Base-by-base conservation (phyloP, 148 eudicot genomes). In the Polygonum aviculare region DNA sequence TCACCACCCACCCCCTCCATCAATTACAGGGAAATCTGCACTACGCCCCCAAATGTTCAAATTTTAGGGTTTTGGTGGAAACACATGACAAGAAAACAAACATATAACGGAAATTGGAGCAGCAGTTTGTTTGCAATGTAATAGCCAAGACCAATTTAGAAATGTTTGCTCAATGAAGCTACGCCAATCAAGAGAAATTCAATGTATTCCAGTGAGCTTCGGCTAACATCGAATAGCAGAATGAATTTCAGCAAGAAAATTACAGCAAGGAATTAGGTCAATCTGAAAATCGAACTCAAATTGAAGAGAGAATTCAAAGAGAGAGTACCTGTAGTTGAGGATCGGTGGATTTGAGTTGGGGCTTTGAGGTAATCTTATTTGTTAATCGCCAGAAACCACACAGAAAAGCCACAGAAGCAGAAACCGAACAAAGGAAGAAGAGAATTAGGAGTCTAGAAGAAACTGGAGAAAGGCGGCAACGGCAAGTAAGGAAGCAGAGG, bases 1-100 rank as follows among this genome's bases (percentile, higher is more conserved):
- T 71, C 74, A 40, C 74, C 49, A 71, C 74, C 50, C 19, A 19
- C 36, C 54, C 35, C 75, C 54, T 72, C 75, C 75, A 72, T 72
- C 15, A 62, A 19, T 2, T 49, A n/a, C 4, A 18, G 11, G 8
- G 19, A 71, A 44, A 72, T 22, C 75, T 72, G 75, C 72, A 35
- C 15, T 67, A 12, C 9, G 26, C 11, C 55, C 55, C 18, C 16
- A 14, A 50, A 14, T 57, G 18, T 57, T 57, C 63, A 57, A 63
- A 11, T 63, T 63, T 63, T 63, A 31, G 39, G 7, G 39, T 33
- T 63, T 31, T 12, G 39, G 16, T 62, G 69, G 22, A 62, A 26
- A 62, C 8, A 62, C 15, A 62, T 55, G 8, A 19, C 63, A 33
- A 5, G 15, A 33, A 33, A 14, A 4, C 16, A 33, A 31, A 4